Evolutionary conservation across 163 green algal species (phyloP), one percentile per base, ranked within the genome.

Genomic region (Scenedesmus sp.): DNA sequence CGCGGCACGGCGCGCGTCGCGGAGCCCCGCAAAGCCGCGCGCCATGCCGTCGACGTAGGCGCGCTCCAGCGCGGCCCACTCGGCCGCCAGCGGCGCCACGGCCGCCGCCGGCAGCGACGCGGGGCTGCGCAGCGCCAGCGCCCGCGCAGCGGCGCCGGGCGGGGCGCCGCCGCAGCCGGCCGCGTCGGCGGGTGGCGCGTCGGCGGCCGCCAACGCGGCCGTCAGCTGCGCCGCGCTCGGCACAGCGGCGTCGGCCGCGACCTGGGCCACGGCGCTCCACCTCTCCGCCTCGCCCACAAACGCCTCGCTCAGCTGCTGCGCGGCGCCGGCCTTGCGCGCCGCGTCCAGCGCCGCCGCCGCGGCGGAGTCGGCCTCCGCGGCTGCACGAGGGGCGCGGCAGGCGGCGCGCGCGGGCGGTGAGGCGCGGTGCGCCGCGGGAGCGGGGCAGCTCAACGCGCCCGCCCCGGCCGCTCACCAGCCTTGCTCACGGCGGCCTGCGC

Each of bases 31-130:
- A 64, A 93, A 87, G 34, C 62, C 51, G 4, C 75, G 45, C 0
- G 63, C 51, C 33, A 91, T 77, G 18, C 86, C 88, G 4, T 86
- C 72, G 29, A 90, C 44, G 82, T 91, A 92, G n/a, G 36, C 31
- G 0, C 11, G 20, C 83, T 93, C 87, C 26, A 89, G 45, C 36
- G 67, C 54, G 18, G 50, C 47, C 87, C 87, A 93, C 73, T 90
- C 83, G 3, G 74, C 36, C 53, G 51, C 18, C 22, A 80, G 60
- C 31, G 34, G 22, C 5, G 53, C 53, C 31, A 67, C 54, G n/a
- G 62, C 22, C 33, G 69, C 36, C 57, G 69, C 69, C 44, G 69
- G 69, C 10, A 77, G 69, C 0, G 26, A n/a, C 14, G 22, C 67
- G 42, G 50, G 20, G 51, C 51, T 60, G 20, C 22, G 9, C n/a